phyloP scores from a whole-genome alignment of 345 rosid species.

The Gossypium herbaceum region DNA sequence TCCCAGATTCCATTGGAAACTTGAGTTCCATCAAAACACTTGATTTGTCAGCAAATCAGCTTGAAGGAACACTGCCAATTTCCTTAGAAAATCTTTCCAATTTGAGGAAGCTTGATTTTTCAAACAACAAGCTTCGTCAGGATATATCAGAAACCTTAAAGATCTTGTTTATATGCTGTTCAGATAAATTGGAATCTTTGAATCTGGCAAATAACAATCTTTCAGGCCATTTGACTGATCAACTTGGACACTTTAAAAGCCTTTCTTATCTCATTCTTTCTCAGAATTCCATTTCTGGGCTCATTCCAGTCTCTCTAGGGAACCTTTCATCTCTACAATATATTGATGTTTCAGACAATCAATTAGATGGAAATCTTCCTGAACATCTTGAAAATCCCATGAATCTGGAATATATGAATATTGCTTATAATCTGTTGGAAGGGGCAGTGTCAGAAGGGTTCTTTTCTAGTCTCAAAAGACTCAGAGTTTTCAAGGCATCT shows the following conservation, averaged over 20 bases:
- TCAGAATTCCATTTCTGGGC: constrained; percentile 8
- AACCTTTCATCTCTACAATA: not conserved
- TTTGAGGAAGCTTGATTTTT: constrained; percentile 5
- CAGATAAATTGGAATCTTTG: not conserved
- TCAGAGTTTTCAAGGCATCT: not conserved
- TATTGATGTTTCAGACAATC: constrained; percentile 21
- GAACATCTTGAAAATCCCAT: not conserved
- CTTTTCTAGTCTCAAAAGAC: not conserved
- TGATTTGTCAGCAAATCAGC: not conserved
- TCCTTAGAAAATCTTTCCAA: not conserved
- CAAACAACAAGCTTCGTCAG: not conserved
- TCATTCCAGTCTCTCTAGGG: constrained; percentile 22
- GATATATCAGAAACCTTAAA: not conserved
- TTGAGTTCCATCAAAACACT: constrained; percentile 20
- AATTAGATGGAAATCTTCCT: constrained; percentile 13
- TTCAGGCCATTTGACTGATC: not conserved
- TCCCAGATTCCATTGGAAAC: constrained; percentile 13
- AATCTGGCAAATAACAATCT: constrained; percentile 4
- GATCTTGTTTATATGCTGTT: not conserved
- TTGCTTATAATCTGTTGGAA: not conserved
- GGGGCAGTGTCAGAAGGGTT: not conserved
- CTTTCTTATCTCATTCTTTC: constrained; percentile 15
- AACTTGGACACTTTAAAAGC: constrained; percentile 13
- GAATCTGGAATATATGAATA: not conserved
- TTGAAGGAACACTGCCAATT: not conserved